Conservation (phyloP, 1,284 basidiomycete species). For the Lentinula novae-zelandiae region DNA sequence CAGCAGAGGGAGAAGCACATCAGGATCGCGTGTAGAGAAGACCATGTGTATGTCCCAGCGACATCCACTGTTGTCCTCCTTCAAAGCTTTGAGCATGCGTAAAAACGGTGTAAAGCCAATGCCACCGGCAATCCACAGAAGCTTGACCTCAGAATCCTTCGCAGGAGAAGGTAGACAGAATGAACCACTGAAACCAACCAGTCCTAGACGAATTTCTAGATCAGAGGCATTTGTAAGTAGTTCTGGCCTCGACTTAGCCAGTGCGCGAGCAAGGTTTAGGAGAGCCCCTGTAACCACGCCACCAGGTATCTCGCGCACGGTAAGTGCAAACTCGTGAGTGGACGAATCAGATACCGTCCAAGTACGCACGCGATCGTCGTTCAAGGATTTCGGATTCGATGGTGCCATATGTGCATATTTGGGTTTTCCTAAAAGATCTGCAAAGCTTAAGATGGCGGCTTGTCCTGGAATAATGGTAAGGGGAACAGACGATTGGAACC, state of each 20-base stretch:
- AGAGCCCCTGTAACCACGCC: constrained; percentile 50
- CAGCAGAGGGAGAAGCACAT: constrained; percentile 38
- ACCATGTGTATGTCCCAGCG: constrained; percentile 39
- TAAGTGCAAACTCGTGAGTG: constrained; percentile 33
- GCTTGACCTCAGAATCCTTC: constrained; percentile 13
- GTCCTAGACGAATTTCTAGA: constrained; percentile 31
- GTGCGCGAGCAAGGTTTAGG: constrained; percentile 42
- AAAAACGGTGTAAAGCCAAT: constrained; percentile 61
- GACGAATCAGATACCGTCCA: constrained; percentile 44
- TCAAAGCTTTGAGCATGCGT: constrained; percentile 38
- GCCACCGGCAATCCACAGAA: constrained; percentile 54
- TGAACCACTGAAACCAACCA: constrained; percentile 38
- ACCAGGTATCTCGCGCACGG: constrained; percentile 49
- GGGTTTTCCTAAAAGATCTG: constrained; percentile 41
- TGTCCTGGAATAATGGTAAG: constrained; percentile 47
- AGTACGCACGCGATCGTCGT: constrained; percentile 63
- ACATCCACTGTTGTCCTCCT: constrained; percentile 12
- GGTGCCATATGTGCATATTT: constrained; percentile 50
- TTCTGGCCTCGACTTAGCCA: constrained; percentile 34
- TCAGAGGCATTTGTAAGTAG: constrained; percentile 33
- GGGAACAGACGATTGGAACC: constrained; percentile 30
- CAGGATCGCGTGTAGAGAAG: constrained; percentile 47
- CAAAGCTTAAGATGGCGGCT: constrained; percentile 52
- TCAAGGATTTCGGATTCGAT: constrained; percentile 41
- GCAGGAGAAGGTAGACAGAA: constrained; percentile 29